Evolutionary conservation across 2,329 filamentous ascomycete species (phyloP).

Genomic region (Biscogniauxia sp.): DNA sequence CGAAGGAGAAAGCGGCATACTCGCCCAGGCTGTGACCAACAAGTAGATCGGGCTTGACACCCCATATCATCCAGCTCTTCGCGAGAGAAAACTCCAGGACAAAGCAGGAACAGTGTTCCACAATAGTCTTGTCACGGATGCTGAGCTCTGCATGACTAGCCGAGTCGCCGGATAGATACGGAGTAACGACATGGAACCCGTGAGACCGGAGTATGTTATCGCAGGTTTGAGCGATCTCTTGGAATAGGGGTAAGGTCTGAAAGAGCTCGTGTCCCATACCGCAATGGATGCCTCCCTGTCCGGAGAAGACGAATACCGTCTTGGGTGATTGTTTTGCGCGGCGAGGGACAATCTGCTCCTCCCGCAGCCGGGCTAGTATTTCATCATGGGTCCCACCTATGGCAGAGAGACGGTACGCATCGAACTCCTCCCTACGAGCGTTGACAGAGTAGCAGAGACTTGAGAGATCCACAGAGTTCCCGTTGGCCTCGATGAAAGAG

Average conservation of each 20-base stretch:
- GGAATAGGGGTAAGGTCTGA: slow-evolving; percentile 27
- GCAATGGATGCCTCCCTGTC: slow-evolving; percentile 32
- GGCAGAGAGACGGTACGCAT: slow-evolving; percentile 12
- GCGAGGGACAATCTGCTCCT: background rate
- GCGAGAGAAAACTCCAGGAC: slow-evolving; percentile 32
- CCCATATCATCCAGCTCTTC: slow-evolving; percentile 27
- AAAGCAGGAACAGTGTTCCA: slow-evolving; percentile 30
- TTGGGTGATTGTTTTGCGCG: background rate
- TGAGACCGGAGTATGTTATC: slow-evolving; percentile 23
- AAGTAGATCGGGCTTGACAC: slow-evolving; percentile 19
- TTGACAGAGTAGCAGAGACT: slow-evolving; percentile 24
- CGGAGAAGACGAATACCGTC: slow-evolving; percentile 34
- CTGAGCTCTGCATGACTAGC: slow-evolving; percentile 9
- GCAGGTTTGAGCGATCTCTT: slow-evolving; percentile 22
- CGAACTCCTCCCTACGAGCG: slow-evolving; percentile 17
- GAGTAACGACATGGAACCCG: slow-evolving; percentile 29
- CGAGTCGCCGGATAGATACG: slow-evolving; percentile 39
- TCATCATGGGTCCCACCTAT: slow-evolving; percentile 5
- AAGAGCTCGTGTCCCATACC: slow-evolving; percentile 33
- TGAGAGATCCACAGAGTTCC: slow-evolving; percentile 3
- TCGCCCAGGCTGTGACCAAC: slow-evolving; percentile 28
- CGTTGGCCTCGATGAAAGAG: slow-evolving; percentile 8
- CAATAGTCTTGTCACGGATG: slow-evolving; percentile 13
- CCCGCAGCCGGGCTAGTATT: slow-evolving; percentile 2
- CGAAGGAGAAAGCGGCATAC: slow-evolving; percentile 24